phyloP scores from a whole-genome alignment of 2,329 filamentous ascomycete genomes.

The Exophiala bonariae region DNA sequence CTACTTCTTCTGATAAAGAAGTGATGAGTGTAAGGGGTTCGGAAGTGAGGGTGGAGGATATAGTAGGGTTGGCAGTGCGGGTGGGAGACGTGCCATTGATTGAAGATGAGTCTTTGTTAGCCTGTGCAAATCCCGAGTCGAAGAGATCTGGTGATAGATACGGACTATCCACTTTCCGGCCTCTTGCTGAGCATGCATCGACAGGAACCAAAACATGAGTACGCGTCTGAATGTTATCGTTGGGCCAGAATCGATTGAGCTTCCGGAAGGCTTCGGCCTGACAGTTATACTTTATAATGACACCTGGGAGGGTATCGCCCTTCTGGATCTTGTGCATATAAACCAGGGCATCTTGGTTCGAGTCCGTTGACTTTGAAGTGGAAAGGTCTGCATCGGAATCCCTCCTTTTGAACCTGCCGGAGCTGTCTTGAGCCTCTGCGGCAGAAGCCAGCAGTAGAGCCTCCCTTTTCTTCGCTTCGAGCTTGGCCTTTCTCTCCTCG shows the following conservation, averaged over 20 bases:
- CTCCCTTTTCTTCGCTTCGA: conserved; percentile 51
- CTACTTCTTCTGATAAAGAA: conserved; percentile 49
- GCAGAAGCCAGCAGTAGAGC: conserved; percentile 45
- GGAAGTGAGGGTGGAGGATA: conserved; percentile 13
- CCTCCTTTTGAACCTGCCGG: conserved; percentile 45
- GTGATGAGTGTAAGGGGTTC: conserved; percentile 17
- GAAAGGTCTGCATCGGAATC: conserved; percentile 41
- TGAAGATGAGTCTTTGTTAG: background rate
- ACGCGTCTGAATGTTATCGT: conserved; percentile 83
- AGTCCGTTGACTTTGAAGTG: conserved; percentile 35
- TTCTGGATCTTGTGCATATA: conserved; percentile 86
- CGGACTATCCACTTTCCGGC: conserved; percentile 28
- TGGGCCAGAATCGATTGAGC: conserved; percentile 91
- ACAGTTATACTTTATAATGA: conserved; percentile 88
- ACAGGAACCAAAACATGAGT: conserved; percentile 82
- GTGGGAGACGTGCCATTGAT: conserved; percentile 4
- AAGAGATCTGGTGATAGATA: conserved; percentile 21
- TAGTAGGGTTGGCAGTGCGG: background rate
- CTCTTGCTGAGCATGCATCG: conserved; percentile 79
- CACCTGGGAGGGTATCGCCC: conserved; percentile 84
- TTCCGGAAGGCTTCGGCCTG: conserved; percentile 78
- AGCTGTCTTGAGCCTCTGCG: conserved; percentile 36
- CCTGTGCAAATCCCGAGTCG: conserved; percentile 8
- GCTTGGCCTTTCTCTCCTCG: conserved; percentile 45
- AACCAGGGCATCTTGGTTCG: conserved; percentile 71